Conservation (phyloP, 1,284 basidiomycete genomes). For the Rhodotorula sp. region DNA sequence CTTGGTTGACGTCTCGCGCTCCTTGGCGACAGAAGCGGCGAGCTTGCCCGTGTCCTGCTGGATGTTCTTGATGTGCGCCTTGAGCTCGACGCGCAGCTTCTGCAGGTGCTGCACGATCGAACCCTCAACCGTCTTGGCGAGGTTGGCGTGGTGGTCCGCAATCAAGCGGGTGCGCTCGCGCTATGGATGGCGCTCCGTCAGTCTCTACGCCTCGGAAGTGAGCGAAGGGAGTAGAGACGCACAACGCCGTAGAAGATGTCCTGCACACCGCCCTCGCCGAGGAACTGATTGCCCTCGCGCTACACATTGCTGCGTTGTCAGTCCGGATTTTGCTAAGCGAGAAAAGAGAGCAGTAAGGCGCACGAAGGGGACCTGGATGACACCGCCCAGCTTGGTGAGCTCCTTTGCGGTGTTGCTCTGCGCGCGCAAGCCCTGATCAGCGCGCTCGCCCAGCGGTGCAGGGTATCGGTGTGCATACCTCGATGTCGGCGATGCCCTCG, state of each 20-base stretch:
- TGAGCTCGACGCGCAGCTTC: slow-evolving; percentile 91
- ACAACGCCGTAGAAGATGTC: slow-evolving; percentile 87
- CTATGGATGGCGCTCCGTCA: slow-evolving; percentile 17
- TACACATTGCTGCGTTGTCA: neutral
- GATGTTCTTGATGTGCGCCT: slow-evolving; percentile 84
- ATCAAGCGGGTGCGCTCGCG: slow-evolving; percentile 88
- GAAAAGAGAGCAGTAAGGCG: neutral
- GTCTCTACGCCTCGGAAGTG: neutral
- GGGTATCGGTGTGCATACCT: slow-evolving; percentile 50
- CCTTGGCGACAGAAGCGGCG: slow-evolving; percentile 87
- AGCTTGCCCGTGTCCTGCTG: slow-evolving; percentile 65
- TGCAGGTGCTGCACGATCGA: slow-evolving; percentile 98
- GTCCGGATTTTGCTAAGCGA: neutral
- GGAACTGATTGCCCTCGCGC: slow-evolving; percentile 63
- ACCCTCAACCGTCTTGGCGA: slow-evolving; percentile 93
- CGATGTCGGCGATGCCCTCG: slow-evolving; percentile 82
- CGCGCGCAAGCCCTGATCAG: neutral
- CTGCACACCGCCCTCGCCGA: slow-evolving; percentile 87
- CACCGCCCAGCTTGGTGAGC: slow-evolving; percentile 91
- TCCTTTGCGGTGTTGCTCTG: slow-evolving; percentile 88
- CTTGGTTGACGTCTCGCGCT: slow-evolving; percentile 86
- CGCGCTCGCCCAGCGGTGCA: neutral
- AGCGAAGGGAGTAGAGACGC: neutral
- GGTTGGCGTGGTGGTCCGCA: slow-evolving; percentile 94
- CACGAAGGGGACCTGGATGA: slow-evolving; percentile 93